Percentiles rank a stretch among this genome's conserved stretches.
These are phyloP conservation scores for Petunia hybrid DNA, from an alignment of 305 asterid genomes.

Conservation along the genomic window DNA sequence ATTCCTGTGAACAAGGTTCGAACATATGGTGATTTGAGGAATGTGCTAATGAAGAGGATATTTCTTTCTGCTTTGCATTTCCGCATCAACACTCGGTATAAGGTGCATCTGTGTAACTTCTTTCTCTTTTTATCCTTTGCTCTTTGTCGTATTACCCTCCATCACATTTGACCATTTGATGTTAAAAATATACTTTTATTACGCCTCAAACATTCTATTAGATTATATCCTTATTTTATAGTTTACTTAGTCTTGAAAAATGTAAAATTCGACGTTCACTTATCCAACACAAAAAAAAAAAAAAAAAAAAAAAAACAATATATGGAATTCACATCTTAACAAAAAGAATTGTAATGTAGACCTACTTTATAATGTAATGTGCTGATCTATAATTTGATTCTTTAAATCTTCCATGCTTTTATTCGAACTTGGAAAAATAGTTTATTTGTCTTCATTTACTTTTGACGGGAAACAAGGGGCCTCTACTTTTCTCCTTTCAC, in stretches of 20 bases:
- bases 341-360: not conserved
- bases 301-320: not conserved
- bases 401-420: not conserved
- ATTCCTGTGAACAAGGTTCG: conserved; percentile 92
- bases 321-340: not conserved
- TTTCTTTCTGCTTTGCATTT: conserved; percentile 98
- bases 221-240: not conserved
- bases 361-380: not conserved
- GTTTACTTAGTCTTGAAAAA: not conserved
- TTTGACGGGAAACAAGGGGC: not conserved
- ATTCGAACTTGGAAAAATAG: conserved; percentile 7
- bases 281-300: not conserved
- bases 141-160: not conserved
- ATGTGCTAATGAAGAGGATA: conserved; percentile 99
- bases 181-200: not conserved
- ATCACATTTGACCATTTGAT: not conserved
- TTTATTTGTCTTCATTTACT: not conserved
- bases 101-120: conserved; percentile 55
- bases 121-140: not conserved
- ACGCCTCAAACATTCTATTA: not conserved
- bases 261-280: not conserved
- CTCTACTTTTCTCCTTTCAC: not conserved
- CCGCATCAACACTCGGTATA: conserved; percentile 98
- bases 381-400: not conserved
- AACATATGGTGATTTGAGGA: conserved; percentile 84